phyloP scores from a whole-genome alignment of 345 rosid species.

The Bruguiera parviflora region DNA sequence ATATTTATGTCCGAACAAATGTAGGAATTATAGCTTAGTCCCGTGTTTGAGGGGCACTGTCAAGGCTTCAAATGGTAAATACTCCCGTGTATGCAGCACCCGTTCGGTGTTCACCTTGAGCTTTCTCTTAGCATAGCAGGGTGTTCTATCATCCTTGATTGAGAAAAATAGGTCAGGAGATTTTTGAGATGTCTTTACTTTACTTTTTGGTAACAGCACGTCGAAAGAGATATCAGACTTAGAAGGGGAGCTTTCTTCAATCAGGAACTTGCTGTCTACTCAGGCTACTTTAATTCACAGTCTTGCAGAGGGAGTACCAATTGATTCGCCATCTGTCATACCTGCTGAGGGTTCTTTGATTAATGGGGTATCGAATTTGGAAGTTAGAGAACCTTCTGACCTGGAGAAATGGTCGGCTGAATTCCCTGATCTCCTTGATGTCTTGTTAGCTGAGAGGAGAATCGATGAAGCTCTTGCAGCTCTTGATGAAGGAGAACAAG shows the following conservation, averaged over 20 bases:
- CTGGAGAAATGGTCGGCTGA: constrained; percentile 82
- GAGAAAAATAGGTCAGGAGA: background rate
- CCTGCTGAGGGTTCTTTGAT: constrained; percentile 40
- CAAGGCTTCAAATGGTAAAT: too few relatives aligned
- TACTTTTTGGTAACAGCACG: constrained; percentile 52
- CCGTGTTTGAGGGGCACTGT: too few relatives aligned
- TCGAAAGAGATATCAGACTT: constrained; percentile 98
- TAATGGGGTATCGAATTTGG: constrained; percentile 36
- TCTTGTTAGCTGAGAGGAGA: constrained; percentile 91
- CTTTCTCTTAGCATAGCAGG: too few relatives aligned
- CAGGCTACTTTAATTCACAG: constrained; percentile 92
- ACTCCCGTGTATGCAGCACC: too few relatives aligned
- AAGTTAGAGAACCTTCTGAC: constrained; percentile 68
- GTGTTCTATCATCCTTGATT: too few relatives aligned
- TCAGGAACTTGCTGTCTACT: constrained; percentile 84
- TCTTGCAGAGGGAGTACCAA: constrained; percentile 81
- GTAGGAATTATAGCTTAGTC: too few relatives aligned
- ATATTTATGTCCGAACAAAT: too few relatives aligned
- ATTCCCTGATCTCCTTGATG: constrained; percentile 88
- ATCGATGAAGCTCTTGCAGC: constrained; percentile 89
- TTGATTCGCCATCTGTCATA: constrained; percentile 48
- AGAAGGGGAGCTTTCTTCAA: constrained; percentile 94
- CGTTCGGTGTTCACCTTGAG: too few relatives aligned
- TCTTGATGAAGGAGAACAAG: constrained; percentile 77
- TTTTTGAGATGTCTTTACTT: background rate